Base-by-base conservation (phyloP, 1,139 yeast species). In the Lodderomyces elongisporus region DNA sequence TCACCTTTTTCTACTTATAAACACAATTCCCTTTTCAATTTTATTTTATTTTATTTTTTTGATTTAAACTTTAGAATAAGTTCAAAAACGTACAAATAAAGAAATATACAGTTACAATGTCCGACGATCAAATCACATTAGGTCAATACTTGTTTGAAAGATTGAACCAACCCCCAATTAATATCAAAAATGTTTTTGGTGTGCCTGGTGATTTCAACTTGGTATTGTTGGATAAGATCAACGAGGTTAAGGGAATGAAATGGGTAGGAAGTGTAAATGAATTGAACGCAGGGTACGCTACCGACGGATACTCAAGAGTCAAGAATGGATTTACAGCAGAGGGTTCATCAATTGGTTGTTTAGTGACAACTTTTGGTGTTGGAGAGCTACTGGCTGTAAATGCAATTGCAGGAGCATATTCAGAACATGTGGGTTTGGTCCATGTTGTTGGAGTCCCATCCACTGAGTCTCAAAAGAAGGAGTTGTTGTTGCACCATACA, bases 141-240 rank as follows among this genome's bases (percentile, higher is more conserved):
- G 85, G 85, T 48, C 68, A 70, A 41, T 79, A 76, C 49, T 57
- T 79, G 39, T 79, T 79, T 49, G 82, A 75, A 58, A 68, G 82
- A 62, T 62, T 79, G 41, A 60, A 60, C 48, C 81, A 79, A 55
- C 33, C 44, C 16, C 56, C 58, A 29, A 60, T 77, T 33, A 76
- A 75, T 20, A 71, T 80, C 41, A 64, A 70, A 44, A 81, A 91
- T 50, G 66, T 82, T 48, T 79, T 82, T 44, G 91, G 91, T 37
- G 82, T 82, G 25, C 91, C 91, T 8, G 88, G 87, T 44, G 91
- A 82, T 54, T 82, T 81, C 71, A 83, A 82, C 58, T 66, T 83
- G 46, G 63, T 79, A 9, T 60, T 83, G 30, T 65, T 82, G 33
- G 91, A 82, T 51, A 75, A 77, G 51, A 62, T 82, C 51, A 30